Evolutionary conservation across 768 basidiomycete genomes (phyloP).

Genomic region (Agaricus subrufescens): DNA sequence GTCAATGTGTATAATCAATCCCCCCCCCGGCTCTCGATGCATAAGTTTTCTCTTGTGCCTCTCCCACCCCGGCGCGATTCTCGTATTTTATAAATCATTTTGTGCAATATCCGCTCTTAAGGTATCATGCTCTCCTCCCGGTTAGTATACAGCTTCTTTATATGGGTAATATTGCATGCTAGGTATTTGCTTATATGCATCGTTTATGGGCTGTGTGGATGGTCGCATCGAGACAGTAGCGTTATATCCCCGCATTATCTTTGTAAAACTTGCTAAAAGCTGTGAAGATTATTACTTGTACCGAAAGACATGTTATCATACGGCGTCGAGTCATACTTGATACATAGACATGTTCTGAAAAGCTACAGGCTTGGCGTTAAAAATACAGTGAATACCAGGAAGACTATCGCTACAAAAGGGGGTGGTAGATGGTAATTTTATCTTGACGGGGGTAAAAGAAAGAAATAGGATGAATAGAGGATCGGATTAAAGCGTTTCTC

Average conservation of each 20-base stretch:
- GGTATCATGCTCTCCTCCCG: background rate
- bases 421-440: background rate
- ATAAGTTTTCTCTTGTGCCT: background rate
- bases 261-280: too few relatives aligned
- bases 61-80: background rate
- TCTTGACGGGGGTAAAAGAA: background rate
- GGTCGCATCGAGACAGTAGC: too few relatives aligned
- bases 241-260: too few relatives aligned
- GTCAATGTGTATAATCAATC: too few relatives aligned
- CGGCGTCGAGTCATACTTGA: background rate
- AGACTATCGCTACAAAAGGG: constrained; percentile 10
- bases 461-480: background rate
- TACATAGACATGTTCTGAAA: background rate
- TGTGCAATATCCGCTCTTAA: constrained; percentile 1
- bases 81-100: background rate
- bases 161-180: constrained; percentile 16
- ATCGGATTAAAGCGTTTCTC: background rate
- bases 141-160: constrained; percentile 10
- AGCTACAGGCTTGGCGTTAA: constrained; percentile 10
- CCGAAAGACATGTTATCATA: background rate
- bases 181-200: background rate
- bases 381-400: constrained; percentile 4
- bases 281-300: background rate
- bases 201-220: background rate
- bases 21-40: too few relatives aligned